Conservation (phyloP, 108 stramenopile species). For the Cyclotella kingstonii region DNA sequence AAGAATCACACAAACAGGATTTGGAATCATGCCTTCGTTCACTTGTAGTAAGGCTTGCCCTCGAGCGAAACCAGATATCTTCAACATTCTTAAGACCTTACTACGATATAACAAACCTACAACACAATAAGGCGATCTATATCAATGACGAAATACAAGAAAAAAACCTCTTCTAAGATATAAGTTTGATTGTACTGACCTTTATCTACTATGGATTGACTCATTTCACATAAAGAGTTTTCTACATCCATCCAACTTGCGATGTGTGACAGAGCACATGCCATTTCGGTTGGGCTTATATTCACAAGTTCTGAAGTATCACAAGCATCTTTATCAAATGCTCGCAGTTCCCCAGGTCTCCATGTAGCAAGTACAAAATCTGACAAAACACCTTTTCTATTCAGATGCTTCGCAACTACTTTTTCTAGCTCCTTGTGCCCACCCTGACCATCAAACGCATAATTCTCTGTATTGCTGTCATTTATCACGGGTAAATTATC, state of each 20-base stretch:
- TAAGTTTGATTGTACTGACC: slow-evolving; percentile 2
- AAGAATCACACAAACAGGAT: slow-evolving; percentile 72
- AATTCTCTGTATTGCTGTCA: slow-evolving; percentile 41
- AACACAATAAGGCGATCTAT: neutral
- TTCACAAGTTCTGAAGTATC: slow-evolving; percentile 45
- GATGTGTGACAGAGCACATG: slow-evolving; percentile 77
- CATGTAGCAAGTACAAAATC: slow-evolving; percentile 56
- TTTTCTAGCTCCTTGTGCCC: slow-evolving; percentile 33
- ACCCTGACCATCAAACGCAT: slow-evolving; percentile 71
- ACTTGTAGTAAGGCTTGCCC: slow-evolving; percentile 47
- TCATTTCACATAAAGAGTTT: slow-evolving; percentile 8
- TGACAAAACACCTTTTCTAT: slow-evolving; percentile 40
- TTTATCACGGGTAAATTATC: slow-evolving; percentile 1
- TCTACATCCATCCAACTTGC: slow-evolving; percentile 62
- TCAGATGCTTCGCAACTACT: slow-evolving; percentile 18
- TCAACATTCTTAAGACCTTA: slow-evolving; percentile 37
- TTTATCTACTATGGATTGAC: neutral
- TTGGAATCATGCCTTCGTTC: slow-evolving; percentile 58
- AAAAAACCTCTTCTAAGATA: too few species aligned
- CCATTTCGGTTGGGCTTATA: slow-evolving; percentile 57
- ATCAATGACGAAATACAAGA: too few species aligned
- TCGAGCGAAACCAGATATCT: slow-evolving; percentile 66
- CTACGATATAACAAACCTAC: slow-evolving; percentile 10
- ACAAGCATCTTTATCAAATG: slow-evolving; percentile 73
- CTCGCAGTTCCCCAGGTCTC: slow-evolving; percentile 71